A percentile compares a stretch with the other conserved stretches of the same genome.
These are phyloP conservation scores for Chenopodium berlandieri DNA, from an alignment of 148 eudicot genomes.

Conservation along the genomic window DNA sequence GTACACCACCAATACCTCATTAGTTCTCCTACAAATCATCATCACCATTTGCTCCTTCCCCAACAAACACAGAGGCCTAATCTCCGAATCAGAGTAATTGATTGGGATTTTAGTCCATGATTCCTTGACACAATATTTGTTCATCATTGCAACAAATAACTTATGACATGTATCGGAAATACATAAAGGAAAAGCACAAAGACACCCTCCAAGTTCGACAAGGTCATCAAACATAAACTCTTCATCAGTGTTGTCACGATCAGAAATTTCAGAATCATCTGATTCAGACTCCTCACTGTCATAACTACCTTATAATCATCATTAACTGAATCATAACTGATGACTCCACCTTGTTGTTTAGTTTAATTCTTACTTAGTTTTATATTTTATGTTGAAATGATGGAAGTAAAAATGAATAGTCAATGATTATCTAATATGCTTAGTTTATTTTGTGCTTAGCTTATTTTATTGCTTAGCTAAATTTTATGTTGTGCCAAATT, in stretches of 20 bases:
- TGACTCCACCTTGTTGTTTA: no score
- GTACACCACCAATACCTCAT: neutral
- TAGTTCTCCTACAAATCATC: neutral
- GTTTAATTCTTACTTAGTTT: no score
- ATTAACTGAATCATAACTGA: slow-evolving; percentile 18
- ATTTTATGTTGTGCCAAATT: no score
- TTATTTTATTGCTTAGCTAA: no score
- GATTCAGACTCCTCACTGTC: neutral
- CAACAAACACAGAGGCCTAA: slow-evolving; percentile 2
- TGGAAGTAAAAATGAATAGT: no score
- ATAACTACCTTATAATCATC: slow-evolving; percentile 27
- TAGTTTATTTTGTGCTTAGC: no score
- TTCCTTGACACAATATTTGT: slow-evolving; percentile 8
- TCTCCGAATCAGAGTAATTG: no score
- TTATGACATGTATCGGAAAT: neutral
- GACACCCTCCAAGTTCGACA: slow-evolving; percentile 2
- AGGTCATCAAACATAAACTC: neutral
- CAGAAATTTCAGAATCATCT: neutral
- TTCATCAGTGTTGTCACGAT: neutral
- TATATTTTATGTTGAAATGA: no score
- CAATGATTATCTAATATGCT: no score
- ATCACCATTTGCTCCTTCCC: slow-evolving; percentile 1
- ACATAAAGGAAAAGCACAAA: neutral
- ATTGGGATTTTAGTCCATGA: slow-evolving; percentile 12
- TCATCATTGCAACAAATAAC: slow-evolving; percentile 9